These are phyloP conservation scores for Trypanosoma lewisi DNA, from an alignment of 208 protist species.

Conservation along the genomic window DNA sequence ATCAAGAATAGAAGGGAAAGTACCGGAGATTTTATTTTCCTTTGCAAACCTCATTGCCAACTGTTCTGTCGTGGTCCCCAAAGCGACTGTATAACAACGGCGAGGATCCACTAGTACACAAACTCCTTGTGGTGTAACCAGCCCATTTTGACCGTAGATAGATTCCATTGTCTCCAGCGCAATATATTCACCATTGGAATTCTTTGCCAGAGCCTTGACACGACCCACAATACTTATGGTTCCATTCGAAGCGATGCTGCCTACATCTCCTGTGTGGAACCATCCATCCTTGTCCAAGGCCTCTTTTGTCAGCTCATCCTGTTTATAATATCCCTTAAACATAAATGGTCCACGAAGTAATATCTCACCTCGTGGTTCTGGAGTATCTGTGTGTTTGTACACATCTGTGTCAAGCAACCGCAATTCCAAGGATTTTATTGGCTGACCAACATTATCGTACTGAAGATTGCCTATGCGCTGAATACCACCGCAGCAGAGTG, in stretches of 20 bases:
- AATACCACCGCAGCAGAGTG: conserved; percentile 54
- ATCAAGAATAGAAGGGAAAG: conserved; percentile 47
- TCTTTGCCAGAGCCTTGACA: conserved; percentile 91
- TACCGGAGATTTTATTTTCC: conserved; percentile 49
- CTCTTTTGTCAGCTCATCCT: conserved; percentile 79
- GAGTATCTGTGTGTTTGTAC: conserved; percentile 74
- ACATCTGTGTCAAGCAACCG: conserved; percentile 88
- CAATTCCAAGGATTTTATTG: conserved; percentile 77
- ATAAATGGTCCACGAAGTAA: conserved; percentile 68
- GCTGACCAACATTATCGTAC: conserved; percentile 67
- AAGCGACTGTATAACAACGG: conserved; percentile 59
- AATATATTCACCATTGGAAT: conserved; percentile 90
- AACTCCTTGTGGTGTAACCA: conserved; percentile 53
- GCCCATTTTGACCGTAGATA: conserved; percentile 60
- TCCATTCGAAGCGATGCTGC: conserved; percentile 46
- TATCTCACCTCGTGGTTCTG: conserved; percentile 76
- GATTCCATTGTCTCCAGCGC: conserved; percentile 81
- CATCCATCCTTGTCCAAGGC: conserved; percentile 74
- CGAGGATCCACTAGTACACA: conserved; percentile 79
- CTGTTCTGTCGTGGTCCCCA: conserved; percentile 56
- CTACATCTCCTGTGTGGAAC: conserved; percentile 90
- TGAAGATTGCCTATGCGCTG: conserved; percentile 62
- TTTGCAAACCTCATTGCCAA: conserved; percentile 50
- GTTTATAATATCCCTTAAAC: conserved; percentile 89
- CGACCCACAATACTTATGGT: conserved; percentile 79